Evolutionary conservation across 2,329 filamentous ascomycete genomes (phyloP).

Genomic region (Ilyonectria robusta): DNA sequence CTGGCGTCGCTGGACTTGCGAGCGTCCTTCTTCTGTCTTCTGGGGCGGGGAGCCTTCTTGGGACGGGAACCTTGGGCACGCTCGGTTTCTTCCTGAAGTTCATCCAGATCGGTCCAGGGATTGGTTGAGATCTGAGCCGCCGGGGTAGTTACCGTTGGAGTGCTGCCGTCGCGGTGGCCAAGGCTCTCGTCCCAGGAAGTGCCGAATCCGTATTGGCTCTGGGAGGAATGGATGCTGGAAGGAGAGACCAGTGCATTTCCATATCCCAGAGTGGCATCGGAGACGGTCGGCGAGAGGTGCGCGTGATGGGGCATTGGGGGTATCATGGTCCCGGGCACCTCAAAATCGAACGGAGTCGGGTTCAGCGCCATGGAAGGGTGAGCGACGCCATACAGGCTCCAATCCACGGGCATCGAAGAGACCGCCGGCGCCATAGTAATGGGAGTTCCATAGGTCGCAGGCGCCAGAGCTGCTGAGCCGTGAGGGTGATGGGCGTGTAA

Average conservation of each 20-base stretch:
- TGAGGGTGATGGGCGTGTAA: constrained; percentile 38
- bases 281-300: constrained; percentile 36
- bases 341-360: constrained; percentile 42
- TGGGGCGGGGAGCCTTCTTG: constrained; percentile 38
- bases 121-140: constrained; percentile 38
- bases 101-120: constrained; percentile 46
- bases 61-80: constrained; percentile 28
- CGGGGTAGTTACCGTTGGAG: constrained; percentile 45
- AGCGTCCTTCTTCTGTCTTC: constrained; percentile 37
- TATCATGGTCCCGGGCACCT: constrained; percentile 40
- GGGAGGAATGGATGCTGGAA: constrained; percentile 42
- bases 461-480: constrained; percentile 29
- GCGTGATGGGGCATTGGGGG: constrained; percentile 36
- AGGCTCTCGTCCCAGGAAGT: constrained; percentile 43
- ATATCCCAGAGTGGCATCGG: constrained; percentile 38
- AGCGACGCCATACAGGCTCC: constrained; percentile 40
- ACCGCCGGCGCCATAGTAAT: constrained; percentile 31
- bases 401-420: constrained; percentile 41
- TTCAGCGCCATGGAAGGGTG: constrained; percentile 37
- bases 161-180: constrained; percentile 42
- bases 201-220: constrained; percentile 35
- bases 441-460: constrained; percentile 34
- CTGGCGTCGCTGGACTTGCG: constrained; percentile 36
- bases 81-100: constrained; percentile 28
- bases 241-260: constrained; percentile 43